Evolutionary conservation across 495 filamentous ascomycete genomes (phyloP).

Genomic region (Penicillium diatomitis): DNA sequence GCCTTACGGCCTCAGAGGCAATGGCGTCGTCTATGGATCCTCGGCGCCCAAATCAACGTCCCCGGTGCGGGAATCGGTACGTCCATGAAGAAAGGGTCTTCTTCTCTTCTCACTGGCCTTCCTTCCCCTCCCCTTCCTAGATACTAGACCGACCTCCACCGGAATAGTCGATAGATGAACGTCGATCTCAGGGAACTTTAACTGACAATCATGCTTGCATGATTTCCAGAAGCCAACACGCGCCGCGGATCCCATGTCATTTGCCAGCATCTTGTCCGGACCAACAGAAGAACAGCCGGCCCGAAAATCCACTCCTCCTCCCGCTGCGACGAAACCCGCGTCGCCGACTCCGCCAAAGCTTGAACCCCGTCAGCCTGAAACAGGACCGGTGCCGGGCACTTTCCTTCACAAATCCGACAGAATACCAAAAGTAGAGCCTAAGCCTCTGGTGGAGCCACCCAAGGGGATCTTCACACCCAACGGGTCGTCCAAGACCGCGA

Average conservation of each 20-base stretch:
- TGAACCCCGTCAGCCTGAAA: constrained; percentile 15
- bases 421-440: constrained; percentile 15
- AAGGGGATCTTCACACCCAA: constrained; percentile 10
- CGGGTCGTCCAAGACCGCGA: constrained; percentile 7
- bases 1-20: constrained; percentile 25
- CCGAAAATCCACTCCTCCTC: constrained; percentile 26
- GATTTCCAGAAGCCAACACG: constrained; percentile 50
- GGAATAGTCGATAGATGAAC: no score
- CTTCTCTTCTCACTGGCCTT: no score
- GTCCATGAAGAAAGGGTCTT: constrained; percentile 1
- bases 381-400: constrained; percentile 14
- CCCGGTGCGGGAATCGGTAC: constrained; percentile 33
- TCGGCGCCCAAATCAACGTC: constrained; percentile 25
- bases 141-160: no score
- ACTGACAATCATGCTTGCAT: no score
- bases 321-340: constrained; percentile 14
- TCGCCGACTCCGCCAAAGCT: constrained; percentile 9
- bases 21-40: constrained; percentile 22
- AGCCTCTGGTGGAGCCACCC: constrained; percentile 5
- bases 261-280: constrained; percentile 79
- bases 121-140: no score
- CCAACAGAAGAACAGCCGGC: constrained; percentile 53
- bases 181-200: no score
- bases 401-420: constrained; percentile 25
- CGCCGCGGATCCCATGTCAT: constrained; percentile 78